These are phyloP conservation scores for Peniophora sp. DNA, from an alignment of 1,284 basidiomycete species.

Conservation along the genomic window DNA sequence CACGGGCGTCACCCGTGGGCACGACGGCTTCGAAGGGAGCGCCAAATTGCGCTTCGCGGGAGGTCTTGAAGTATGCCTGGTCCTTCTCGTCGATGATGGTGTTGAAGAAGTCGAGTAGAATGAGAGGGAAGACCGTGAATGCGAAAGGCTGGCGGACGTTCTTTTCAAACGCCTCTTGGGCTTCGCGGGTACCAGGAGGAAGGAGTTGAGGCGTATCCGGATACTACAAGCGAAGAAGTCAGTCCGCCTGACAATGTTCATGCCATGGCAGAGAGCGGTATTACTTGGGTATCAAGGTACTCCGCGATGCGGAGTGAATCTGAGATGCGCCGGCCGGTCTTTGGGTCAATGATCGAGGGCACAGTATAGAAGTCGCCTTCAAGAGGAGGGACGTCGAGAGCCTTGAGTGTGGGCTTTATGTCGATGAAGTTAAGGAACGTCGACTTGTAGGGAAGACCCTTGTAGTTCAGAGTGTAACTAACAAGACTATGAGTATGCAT, in stretches of 20 bases:
- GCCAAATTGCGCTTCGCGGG: neutral
- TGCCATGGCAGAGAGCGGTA: no score
- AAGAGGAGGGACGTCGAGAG: neutral
- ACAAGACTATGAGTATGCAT: no score
- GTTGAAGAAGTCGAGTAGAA: neutral
- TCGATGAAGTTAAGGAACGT: neutral
- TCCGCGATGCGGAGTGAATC: slow-evolving; percentile 8
- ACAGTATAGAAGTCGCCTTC: slow-evolving; percentile 7
- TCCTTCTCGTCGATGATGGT: neutral
- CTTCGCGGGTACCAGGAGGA: slow-evolving; percentile 1
- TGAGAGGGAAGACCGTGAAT: neutral
- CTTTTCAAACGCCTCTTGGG: neutral
- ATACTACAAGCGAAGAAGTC: neutral
- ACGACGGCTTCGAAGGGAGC: neutral
- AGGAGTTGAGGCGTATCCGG: slow-evolving; percentile 1
- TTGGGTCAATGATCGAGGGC: slow-evolving; percentile 8
- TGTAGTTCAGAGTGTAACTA: neutral
- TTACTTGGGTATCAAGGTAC: slow-evolving; percentile 5
- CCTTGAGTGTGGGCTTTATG: neutral
- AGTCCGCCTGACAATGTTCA: no score
- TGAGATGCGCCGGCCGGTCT: neutral
- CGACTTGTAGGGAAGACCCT: neutral
- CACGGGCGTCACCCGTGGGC: neutral
- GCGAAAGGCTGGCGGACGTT: no score
- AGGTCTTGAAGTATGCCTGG: no score